Conservation (phyloP, 108 stramenopile genomes). For the Cyclotella choctawhatcheeana region DNA sequence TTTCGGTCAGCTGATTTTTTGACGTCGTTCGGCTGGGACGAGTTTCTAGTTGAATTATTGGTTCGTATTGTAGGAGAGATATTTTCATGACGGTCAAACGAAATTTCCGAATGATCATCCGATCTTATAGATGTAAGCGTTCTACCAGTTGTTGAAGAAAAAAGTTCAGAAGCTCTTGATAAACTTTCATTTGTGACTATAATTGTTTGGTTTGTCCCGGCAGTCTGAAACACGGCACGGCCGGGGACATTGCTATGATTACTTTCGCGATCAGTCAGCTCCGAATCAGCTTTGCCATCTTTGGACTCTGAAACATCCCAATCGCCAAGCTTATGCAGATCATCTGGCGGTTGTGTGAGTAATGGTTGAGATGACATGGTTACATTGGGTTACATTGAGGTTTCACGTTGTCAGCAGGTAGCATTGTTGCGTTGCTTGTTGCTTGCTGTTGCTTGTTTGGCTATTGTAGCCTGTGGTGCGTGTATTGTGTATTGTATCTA, state of each 20-base stretch:
- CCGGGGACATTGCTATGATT: background rate
- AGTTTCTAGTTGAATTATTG: no score
- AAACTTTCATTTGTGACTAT: background rate
- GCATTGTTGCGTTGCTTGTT: background rate
- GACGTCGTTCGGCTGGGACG: no score
- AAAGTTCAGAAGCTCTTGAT: background rate
- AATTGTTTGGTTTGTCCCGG: background rate
- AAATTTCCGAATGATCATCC: background rate
- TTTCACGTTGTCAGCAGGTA: background rate
- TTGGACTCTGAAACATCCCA: background rate
- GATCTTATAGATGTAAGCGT: background rate
- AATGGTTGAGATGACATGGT: background rate
- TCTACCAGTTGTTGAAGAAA: background rate
- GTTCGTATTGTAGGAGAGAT: background rate
- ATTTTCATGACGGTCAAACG: background rate
- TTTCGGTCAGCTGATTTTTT: background rate
- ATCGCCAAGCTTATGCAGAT: background rate
- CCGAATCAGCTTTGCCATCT: background rate
- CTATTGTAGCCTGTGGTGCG: no score
- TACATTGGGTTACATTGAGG: background rate
- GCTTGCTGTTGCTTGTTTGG: no score
- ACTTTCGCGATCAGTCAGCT: background rate
- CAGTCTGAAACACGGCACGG: conserved; percentile 6
- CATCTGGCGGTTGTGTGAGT: conserved; percentile 7
- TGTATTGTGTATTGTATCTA: no score